Conservation (phyloP, 495 filamentous ascomycete species). For the Tirmania nivea region DNA sequence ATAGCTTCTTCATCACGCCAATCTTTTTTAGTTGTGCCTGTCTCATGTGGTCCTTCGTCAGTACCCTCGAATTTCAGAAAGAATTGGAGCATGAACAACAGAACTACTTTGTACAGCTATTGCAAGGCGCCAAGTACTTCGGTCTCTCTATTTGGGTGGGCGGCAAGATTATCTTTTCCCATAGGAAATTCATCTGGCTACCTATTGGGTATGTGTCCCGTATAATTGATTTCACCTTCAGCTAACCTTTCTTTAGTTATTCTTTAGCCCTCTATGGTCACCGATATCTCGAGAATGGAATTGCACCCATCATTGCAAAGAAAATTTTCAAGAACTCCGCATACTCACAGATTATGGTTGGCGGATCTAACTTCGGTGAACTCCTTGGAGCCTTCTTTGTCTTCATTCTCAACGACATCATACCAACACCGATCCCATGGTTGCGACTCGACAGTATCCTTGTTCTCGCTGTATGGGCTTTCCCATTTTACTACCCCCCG, state of each 20-base stretch:
- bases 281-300: conserved; percentile 25
- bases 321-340: conserved; percentile 24
- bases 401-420: conserved; percentile 21
- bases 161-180: conserved; percentile 16
- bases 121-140: conserved; percentile 20
- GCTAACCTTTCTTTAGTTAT: conserved; percentile 5
- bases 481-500: conserved; percentile 21
- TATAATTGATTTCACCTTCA: no score
- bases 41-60: conserved; percentile 22
- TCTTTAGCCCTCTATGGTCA: conserved; percentile 9
- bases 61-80: conserved; percentile 16
- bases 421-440: conserved; percentile 26
- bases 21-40: conserved; percentile 22
- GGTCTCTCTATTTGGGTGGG: conserved; percentile 23
- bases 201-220: conserved; percentile 16
- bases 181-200: conserved; percentile 26
- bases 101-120: not conserved
- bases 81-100: conserved; percentile 1
- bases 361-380: conserved; percentile 26
- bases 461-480: conserved; percentile 22
- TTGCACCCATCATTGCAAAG: conserved; percentile 23
- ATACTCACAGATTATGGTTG: conserved; percentile 26
- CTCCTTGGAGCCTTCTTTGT: conserved; percentile 23
- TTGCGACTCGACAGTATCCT: conserved; percentile 23
- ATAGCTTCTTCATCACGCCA: conserved; percentile 25